A percentile compares a stretch with the other conserved stretches of the same genome.
Evolutionary conservation across 352 stramenopile genomes (phyloP).

Genomic region (Pythium monospermum): DNA sequence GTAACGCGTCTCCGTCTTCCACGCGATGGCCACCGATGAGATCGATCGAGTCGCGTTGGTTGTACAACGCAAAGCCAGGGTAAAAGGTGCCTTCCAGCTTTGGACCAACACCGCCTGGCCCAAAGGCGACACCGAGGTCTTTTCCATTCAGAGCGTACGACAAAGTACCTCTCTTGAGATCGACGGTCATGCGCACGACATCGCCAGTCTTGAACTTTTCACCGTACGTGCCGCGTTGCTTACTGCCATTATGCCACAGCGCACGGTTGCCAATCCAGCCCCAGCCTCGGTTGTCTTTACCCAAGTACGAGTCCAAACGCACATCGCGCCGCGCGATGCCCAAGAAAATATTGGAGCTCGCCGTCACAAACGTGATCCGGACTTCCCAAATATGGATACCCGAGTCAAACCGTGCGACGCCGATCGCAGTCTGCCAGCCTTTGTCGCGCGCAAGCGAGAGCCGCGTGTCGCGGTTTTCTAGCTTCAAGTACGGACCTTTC

Average conservation of each 20-base stretch:
- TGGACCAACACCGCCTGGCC: slow-evolving; percentile 72
- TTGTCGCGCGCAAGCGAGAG: slow-evolving; percentile 84
- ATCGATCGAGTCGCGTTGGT: slow-evolving; percentile 84
- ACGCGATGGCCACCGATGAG: slow-evolving; percentile 80
- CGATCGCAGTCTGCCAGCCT: slow-evolving; percentile 85
- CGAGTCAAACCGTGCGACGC: slow-evolving; percentile 81
- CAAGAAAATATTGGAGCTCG: slow-evolving; percentile 89
- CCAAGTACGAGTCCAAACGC: slow-evolving; percentile 84
- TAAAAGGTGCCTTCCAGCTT: slow-evolving; percentile 87
- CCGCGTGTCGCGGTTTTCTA: slow-evolving; percentile 81
- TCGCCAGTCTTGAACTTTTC: slow-evolving; percentile 90
- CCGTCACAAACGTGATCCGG: slow-evolving; percentile 79
- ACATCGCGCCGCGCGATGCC: slow-evolving; percentile 81
- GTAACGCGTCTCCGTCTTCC: slow-evolving; percentile 52
- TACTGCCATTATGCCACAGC: slow-evolving; percentile 88
- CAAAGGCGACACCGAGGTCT: slow-evolving; percentile 85
- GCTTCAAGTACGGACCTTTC: slow-evolving; percentile 85
- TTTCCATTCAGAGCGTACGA: slow-evolving; percentile 89
- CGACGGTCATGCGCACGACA: slow-evolving; percentile 75
- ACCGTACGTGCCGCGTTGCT: slow-evolving; percentile 86
- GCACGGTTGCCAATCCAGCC: slow-evolving; percentile 89
- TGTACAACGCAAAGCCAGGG: slow-evolving; percentile 83
- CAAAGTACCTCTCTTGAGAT: slow-evolving; percentile 76
- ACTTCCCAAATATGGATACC: slow-evolving; percentile 88
- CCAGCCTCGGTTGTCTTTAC: slow-evolving; percentile 90